A percentile compares a stretch with the other conserved stretches of the same genome.
Evolutionary conservation across 169 alveolate species (phyloP).

Genomic region (Fabrea salina): DNA sequence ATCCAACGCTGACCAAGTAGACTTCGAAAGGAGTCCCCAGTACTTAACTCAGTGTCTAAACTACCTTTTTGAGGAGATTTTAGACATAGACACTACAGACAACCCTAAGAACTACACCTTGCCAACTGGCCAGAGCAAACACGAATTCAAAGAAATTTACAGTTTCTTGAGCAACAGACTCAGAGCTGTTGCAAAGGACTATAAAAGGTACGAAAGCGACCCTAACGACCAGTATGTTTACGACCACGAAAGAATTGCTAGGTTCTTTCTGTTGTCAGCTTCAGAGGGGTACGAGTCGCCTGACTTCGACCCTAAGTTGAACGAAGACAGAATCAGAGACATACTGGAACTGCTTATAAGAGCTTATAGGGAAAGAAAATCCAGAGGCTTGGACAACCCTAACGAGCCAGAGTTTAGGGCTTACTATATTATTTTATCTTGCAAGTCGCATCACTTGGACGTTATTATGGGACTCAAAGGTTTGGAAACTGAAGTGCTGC

Average conservation of each 20-base stretch:
- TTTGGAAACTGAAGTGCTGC: not conserved
- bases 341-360: not conserved
- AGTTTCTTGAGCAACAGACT: not conserved
- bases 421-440: not conserved
- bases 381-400: not conserved
- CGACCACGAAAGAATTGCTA: not conserved
- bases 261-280: not conserved
- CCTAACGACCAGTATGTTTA: not conserved
- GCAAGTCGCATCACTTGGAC: not conserved
- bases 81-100: constrained; percentile 2
- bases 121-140: not conserved
- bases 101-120: not conserved
- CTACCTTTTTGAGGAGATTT: not conserved
- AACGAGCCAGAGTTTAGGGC: constrained; percentile 5
- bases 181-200: constrained; percentile 18
- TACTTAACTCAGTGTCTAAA: not conserved
- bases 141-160: not conserved
- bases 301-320: not conserved
- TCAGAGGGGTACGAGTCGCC: not conserved
- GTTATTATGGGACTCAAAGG: not conserved
- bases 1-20: not conserved
- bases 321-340: not conserved
- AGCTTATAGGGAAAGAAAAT: not conserved
- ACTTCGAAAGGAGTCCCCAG: not conserved
- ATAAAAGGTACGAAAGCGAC: not conserved